Evolutionary conservation across 108 stramenopile genomes (phyloP).

Genomic region (Schizochytrium sp.): DNA sequence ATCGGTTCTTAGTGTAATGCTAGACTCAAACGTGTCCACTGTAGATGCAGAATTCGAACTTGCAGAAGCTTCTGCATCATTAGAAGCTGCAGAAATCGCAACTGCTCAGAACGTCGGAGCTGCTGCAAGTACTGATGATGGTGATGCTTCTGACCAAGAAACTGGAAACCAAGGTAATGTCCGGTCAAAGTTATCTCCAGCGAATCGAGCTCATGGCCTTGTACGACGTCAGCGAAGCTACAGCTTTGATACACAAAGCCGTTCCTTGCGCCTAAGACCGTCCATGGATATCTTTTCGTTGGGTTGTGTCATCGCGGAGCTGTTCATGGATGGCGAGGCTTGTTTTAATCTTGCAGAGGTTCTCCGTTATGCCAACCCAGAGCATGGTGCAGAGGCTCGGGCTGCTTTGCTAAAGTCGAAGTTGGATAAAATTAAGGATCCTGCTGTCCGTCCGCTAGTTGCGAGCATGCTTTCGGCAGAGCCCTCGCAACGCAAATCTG

Average conservation of each 20-base stretch:
- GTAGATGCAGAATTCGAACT: constrained; percentile 33
- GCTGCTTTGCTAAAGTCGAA: constrained; percentile 77
- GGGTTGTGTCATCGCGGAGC: constrained; percentile 94
- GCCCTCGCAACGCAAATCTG: constrained; percentile 81
- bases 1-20: constrained; percentile 43
- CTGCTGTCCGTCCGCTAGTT: constrained; percentile 83
- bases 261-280: constrained; percentile 74
- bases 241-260: not conserved
- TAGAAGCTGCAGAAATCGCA: not conserved
- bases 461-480: constrained; percentile 88
- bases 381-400: not conserved
- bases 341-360: constrained; percentile 87
- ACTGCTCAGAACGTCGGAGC: not conserved
- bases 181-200: not conserved
- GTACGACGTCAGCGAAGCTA: constrained; percentile 31
- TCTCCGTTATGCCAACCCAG: constrained; percentile 67
- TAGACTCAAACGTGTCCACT: constrained; percentile 7
- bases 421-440: constrained; percentile 86
- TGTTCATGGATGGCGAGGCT: constrained; percentile 90
- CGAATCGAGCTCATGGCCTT: constrained; percentile 33
- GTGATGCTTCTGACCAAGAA: not conserved
- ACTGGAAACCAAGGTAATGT: not conserved
- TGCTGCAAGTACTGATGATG: not conserved
- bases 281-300: constrained; percentile 97
- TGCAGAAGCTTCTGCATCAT: constrained; percentile 8